These are phyloP conservation scores for Taiozyma sp. DNA, from an alignment of 1,139 yeast species.

Conservation along the genomic window DNA sequence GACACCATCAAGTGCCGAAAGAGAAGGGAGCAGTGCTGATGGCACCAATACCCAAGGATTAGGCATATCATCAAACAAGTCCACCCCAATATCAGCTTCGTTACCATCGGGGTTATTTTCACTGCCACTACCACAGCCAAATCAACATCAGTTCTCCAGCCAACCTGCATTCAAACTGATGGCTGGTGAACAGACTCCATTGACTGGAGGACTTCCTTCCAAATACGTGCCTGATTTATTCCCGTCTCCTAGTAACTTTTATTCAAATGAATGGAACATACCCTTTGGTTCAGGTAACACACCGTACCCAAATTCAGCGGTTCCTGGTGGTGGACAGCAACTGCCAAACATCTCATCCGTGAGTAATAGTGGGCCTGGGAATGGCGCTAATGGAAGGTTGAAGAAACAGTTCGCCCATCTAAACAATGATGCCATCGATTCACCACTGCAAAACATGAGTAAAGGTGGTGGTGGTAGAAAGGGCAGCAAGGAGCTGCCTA, in stretches of 20 bases:
- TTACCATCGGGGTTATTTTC: conserved; percentile 24
- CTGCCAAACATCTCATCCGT: conserved; percentile 3
- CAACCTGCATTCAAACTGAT: conserved; percentile 10
- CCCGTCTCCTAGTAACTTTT: conserved; percentile 51
- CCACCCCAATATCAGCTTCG: conserved; percentile 26
- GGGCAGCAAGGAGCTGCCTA: neutral
- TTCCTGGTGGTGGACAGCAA: conserved; percentile 5
- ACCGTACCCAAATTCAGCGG: conserved; percentile 25
- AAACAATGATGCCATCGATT: conserved; percentile 14
- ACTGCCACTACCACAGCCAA: conserved; percentile 19
- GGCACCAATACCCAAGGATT: conserved; percentile 6
- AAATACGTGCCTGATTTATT: conserved; percentile 50
- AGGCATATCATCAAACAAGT: conserved; percentile 21
- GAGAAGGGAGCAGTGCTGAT: conserved; percentile 7
- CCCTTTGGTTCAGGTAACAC: conserved; percentile 27
- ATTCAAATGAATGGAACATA: conserved; percentile 28
- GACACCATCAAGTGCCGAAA: conserved; percentile 12
- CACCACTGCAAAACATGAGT: conserved; percentile 14
- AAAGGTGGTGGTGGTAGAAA: conserved; percentile 6
- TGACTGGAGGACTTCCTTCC: conserved; percentile 42
- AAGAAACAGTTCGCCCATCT: conserved; percentile 6
- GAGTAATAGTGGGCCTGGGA: conserved; percentile 1
- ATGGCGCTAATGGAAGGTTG: conserved; percentile 3
- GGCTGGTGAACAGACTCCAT: conserved; percentile 45
- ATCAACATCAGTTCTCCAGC: conserved; percentile 10